Percentiles rank a stretch among this genome's conserved stretches.
Evolutionary conservation across 2,329 filamentous ascomycete genomes (phyloP).

Genomic region (Didymella segeticola): DNA sequence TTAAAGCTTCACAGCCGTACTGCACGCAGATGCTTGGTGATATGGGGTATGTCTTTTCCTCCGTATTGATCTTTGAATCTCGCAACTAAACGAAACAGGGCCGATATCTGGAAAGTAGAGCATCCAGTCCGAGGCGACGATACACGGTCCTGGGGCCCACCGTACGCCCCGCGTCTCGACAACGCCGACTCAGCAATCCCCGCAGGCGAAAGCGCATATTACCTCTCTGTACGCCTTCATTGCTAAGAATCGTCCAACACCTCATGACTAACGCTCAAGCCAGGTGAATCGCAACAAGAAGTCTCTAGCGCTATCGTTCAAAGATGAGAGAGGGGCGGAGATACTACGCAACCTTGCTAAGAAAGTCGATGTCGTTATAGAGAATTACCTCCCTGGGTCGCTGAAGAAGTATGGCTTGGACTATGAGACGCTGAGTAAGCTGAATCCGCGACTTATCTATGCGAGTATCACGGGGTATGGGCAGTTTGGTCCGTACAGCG

Average conservation of each 20-base stretch:
- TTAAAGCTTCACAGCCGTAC: slow-evolving; percentile 72
- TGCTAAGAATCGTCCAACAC: neutral
- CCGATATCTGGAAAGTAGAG: slow-evolving; percentile 96
- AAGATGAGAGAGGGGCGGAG: slow-evolving; percentile 78
- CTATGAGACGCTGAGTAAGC: slow-evolving; percentile 75
- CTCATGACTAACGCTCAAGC: neutral
- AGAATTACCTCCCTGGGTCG: slow-evolving; percentile 91
- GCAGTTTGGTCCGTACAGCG: slow-evolving; percentile 87
- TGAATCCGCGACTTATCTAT: slow-evolving; percentile 89
- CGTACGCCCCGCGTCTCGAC: slow-evolving; percentile 79
- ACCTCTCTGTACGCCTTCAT: slow-evolving; percentile 70
- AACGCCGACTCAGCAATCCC: slow-evolving; percentile 67
- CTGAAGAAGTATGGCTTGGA: slow-evolving; percentile 90
- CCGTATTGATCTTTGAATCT: neutral
- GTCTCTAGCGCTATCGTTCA: slow-evolving; percentile 88
- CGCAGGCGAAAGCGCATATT: slow-evolving; percentile 90
- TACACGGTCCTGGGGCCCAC: slow-evolving; percentile 94
- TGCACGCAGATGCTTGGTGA: slow-evolving; percentile 97
- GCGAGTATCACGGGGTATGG: slow-evolving; percentile 96
- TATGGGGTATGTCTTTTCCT: slow-evolving; percentile 69
- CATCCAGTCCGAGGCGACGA: slow-evolving; percentile 92
- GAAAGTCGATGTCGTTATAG: slow-evolving; percentile 89
- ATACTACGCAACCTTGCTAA: slow-evolving; percentile 84
- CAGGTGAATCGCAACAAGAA: slow-evolving; percentile 98
- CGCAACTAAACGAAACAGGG: slow-evolving; percentile 59